These are phyloP conservation scores for Paraurostyla sp. DNA, from an alignment of 73 alveolate genomes.

Conservation along the genomic window DNA sequence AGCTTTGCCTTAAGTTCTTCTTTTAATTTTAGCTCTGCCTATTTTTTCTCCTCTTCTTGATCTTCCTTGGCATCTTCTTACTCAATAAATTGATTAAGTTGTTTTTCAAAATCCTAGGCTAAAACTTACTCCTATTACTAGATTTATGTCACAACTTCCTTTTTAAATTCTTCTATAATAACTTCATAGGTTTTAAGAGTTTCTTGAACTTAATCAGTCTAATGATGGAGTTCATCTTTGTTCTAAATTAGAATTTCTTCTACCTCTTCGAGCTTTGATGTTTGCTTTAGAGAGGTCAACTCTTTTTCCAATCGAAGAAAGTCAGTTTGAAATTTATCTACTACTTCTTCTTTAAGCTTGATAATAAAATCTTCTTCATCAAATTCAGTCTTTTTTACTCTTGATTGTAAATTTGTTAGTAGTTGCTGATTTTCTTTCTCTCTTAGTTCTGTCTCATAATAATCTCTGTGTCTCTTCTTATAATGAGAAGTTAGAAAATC, in stretches of 20 bases:
- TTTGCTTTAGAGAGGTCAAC: constrained; percentile 5
- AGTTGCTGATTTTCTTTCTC: constrained; percentile 14
- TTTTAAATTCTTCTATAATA: constrained; percentile 12
- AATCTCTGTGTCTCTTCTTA: constrained; percentile 33
- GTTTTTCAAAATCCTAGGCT: neutral
- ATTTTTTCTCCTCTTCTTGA: neutral
- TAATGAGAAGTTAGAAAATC: constrained; percentile 32
- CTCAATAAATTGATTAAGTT: neutral
- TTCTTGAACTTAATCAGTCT: constrained; percentile 27
- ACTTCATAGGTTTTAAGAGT: constrained; percentile 8
- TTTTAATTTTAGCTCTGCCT: neutral
- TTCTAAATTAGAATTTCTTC: neutral
- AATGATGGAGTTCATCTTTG: neutral
- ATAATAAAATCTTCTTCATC: constrained; percentile 40
- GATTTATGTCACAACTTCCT: neutral
- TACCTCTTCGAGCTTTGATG: constrained; percentile 26
- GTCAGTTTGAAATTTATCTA: constrained; percentile 35
- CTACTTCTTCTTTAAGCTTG: constrained; percentile 41
- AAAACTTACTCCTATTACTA: neutral
- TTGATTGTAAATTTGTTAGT: neutral
- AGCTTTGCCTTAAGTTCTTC: neutral
- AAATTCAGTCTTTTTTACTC: neutral
- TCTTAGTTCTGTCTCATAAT: constrained; percentile 21
- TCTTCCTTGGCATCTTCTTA: neutral
- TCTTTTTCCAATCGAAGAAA: constrained; percentile 16